phyloP scores from a whole-genome alignment of 2,329 filamentous ascomycete species.

The Paracamarosporium sp. region DNA sequence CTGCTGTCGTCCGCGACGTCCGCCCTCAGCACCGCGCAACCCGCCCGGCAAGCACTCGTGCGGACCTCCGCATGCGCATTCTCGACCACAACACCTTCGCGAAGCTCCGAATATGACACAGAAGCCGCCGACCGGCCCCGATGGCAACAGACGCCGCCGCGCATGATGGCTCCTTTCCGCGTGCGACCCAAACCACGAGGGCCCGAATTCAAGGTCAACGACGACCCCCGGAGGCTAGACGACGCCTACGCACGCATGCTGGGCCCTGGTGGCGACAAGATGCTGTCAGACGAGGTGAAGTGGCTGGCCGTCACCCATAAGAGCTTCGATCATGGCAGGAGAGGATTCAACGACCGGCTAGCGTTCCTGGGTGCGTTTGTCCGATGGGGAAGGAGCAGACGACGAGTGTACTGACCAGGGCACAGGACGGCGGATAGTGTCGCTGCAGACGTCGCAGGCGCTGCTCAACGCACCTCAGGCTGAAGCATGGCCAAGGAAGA shows the following conservation, averaged over 20 bases:
- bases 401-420: slow-evolving; percentile 19
- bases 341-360: slow-evolving; percentile 92
- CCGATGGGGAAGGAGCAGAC: background rate
- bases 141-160: slow-evolving; percentile 58
- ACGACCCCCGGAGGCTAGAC: slow-evolving; percentile 75
- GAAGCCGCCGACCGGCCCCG: slow-evolving; percentile 48
- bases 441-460: slow-evolving; percentile 69
- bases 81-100: slow-evolving; percentile 32
- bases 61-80: slow-evolving; percentile 47
- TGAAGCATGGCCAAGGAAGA: slow-evolving; percentile 26
- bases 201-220: slow-evolving; percentile 73
- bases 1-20: slow-evolving; percentile 34
- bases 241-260: slow-evolving; percentile 78
- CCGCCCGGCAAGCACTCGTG: slow-evolving; percentile 30
- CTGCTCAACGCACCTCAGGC: slow-evolving; percentile 59
- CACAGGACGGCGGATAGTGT: slow-evolving; percentile 67
- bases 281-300: slow-evolving; percentile 90
- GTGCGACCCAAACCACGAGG: slow-evolving; percentile 64
- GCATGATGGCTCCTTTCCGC: slow-evolving; percentile 58
- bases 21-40: slow-evolving; percentile 32
- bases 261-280: slow-evolving; percentile 72
- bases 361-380: slow-evolving; percentile 77
- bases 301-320: slow-evolving; percentile 98
- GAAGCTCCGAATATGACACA: slow-evolving; percentile 37
- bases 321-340: slow-evolving; percentile 93